Base-by-base conservation (phyloP, 768 basidiomycete genomes). In the Chalciporus sphaerocephalus region DNA sequence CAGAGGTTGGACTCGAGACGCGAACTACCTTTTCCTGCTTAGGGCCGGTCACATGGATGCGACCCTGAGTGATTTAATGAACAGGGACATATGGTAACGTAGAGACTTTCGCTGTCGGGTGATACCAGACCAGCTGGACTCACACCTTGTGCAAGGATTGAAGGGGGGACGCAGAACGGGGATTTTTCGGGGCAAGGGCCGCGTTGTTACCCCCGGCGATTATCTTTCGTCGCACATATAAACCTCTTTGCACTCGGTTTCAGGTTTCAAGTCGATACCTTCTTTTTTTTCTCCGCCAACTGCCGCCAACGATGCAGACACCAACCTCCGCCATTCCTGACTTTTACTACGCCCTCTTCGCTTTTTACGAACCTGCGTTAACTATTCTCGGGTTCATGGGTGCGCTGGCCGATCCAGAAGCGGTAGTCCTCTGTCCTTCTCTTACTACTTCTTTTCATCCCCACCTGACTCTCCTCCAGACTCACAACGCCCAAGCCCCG, bases 401-500 rank as follows among this genome's bases (percentile, higher is more conserved):
- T 5, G 71, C 86, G 2, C 59, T 83, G 16, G 65, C 76, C 25
- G 80, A 87, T 64, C 87, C 85, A 13, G 74, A 77, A 64, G 68
- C 74, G 54, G 85, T 82, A 68, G 64, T 78, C 7, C 25, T 5
- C 2, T 33, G 20, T 30, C 44, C 38, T 30, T 24, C 20, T 38
- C 17, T 10, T n/a, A n/a, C 18, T 21, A 22, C 44, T 36, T 39
- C 36, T 16, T 17, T 41, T 11, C 20, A 21, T 36, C 38, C 36
- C 15, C 47, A 42, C 35, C 20, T 49, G 30, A 47, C 33, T 18
- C 41, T 44, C 28, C 16, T 27, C 25, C 57, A 90, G 87, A 76
- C 80, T 3, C 81, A 88, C 53, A 84, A 87, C 57, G 64, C 74
- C 36, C 87, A 89, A 65, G 87, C 87, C 2, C 85, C 87, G 20